Percentiles rank a stretch among this genome's conserved stretches.
These are phyloP conservation scores for Neoscytalidium dimidiatum DNA, from an alignment of 2,329 filamentous ascomycete genomes.

Conservation along the genomic window DNA sequence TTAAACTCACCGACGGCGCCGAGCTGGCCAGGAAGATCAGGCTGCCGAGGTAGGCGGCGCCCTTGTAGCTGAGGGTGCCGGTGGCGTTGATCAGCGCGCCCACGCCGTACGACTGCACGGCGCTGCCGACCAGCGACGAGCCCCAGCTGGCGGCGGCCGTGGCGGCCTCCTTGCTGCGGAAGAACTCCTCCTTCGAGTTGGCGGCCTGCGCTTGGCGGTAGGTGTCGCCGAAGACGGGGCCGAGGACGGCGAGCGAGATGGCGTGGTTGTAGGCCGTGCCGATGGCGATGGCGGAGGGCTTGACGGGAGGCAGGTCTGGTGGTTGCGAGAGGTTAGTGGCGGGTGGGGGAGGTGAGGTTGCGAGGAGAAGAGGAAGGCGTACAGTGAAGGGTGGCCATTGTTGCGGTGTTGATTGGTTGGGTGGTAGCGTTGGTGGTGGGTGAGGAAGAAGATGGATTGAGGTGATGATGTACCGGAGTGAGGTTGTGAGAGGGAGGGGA, in stretches of 20 bases:
- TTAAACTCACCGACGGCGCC: conserved; percentile 73
- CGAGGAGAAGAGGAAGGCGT: conserved; percentile 33
- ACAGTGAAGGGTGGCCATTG: conserved; percentile 63
- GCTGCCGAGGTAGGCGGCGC: conserved; percentile 86
- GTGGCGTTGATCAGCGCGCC: conserved; percentile 87
- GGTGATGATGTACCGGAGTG: background rate
- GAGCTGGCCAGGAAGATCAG: conserved; percentile 91
- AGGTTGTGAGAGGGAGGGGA: background rate
- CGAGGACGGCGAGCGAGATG: conserved; percentile 81
- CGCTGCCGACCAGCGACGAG: conserved; percentile 84
- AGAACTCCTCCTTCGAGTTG: conserved; percentile 95
- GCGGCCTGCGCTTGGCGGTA: conserved; percentile 89
- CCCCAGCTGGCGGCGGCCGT: conserved; percentile 88
- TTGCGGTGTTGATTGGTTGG: conserved; percentile 29
- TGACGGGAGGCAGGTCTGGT: conserved; percentile 76
- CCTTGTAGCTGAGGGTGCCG: conserved; percentile 94
- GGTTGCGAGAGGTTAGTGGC: background rate
- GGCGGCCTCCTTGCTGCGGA: conserved; percentile 88
- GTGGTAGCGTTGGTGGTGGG: background rate
- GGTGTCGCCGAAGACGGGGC: conserved; percentile 88
- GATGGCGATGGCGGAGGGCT: conserved; percentile 96
- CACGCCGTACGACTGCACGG: conserved; percentile 85
- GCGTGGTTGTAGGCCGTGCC: conserved; percentile 96
- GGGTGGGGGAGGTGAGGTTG: background rate
- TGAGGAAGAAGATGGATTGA: background rate